Conservation (phyloP, 1,284 basidiomycete genomes). For the Takashimella koratensis region DNA sequence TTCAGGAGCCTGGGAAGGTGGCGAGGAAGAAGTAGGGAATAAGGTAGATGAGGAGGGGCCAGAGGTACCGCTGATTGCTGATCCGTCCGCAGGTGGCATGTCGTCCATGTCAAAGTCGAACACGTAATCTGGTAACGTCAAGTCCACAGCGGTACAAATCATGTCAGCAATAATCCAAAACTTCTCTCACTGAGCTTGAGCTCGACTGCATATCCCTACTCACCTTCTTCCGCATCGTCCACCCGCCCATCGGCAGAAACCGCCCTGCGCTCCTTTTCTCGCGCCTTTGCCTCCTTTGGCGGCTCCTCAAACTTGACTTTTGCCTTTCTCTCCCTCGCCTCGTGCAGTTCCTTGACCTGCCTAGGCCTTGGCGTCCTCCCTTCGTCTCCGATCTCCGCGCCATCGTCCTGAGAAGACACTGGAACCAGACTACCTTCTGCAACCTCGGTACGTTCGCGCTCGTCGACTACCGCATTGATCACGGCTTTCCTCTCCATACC, state of each 20-base stretch:
- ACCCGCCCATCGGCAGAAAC: not conserved
- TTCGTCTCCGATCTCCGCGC: constrained; percentile 17
- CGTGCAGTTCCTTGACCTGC: constrained; percentile 14
- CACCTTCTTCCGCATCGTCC: constrained; percentile 9
- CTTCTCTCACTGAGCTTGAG: no score
- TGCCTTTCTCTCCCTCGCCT: constrained; percentile 10
- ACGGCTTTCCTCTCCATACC: constrained; percentile 18
- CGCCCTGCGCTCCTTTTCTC: constrained; percentile 1
- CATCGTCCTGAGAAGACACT: constrained; percentile 7
- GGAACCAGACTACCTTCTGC: not conserved
- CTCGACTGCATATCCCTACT: no score
- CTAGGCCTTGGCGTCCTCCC: constrained; percentile 23
- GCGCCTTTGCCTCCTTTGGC: constrained; percentile 6
- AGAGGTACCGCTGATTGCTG: not conserved
- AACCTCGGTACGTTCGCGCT: constrained; percentile 17
- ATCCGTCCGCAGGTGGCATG: not conserved
- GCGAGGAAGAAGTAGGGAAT: not conserved
- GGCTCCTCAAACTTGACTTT: constrained; percentile 40
- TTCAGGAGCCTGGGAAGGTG: not conserved
- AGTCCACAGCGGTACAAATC: not conserved
- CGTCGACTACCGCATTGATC: not conserved
- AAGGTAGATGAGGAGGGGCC: no score
- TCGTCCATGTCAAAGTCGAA: constrained; percentile 48
- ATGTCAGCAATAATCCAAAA: not conserved
- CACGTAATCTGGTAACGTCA: constrained; percentile 35